These are phyloP conservation scores for Zarea fungicola DNA, from an alignment of 2,329 filamentous ascomycete genomes.

Conservation along the genomic window DNA sequence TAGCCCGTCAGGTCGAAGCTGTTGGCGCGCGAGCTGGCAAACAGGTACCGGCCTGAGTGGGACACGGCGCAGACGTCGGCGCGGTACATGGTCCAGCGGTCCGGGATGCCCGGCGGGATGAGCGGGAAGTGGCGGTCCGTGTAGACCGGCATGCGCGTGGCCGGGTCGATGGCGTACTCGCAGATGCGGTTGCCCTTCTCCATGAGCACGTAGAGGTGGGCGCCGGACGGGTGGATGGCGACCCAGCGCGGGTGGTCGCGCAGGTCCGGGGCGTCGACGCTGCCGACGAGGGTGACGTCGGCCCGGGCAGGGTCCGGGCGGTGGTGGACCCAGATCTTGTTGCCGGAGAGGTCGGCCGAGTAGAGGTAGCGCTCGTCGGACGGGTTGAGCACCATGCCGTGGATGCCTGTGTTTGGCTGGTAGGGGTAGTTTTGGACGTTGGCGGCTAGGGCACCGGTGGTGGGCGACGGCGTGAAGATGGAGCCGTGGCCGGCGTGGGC, in stretches of 20 bases:
- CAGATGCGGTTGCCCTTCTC: conserved; percentile 81
- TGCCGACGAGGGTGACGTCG: conserved; percentile 61
- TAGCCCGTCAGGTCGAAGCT: conserved; percentile 72
- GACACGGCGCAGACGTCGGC: conserved; percentile 78
- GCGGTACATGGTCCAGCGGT: conserved; percentile 62
- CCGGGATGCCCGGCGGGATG: conserved; percentile 65
- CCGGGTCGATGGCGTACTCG: conserved; percentile 73
- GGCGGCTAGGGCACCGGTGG: conserved; percentile 55
- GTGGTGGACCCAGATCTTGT: conserved; percentile 80
- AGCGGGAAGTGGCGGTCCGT: conserved; percentile 72
- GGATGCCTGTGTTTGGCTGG: conserved; percentile 64
- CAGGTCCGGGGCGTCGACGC: conserved; percentile 62
- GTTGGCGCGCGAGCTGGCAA: conserved; percentile 79
- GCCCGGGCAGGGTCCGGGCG: conserved; percentile 45
- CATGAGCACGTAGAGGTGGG: conserved; percentile 82
- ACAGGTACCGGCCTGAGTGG: conserved; percentile 66
- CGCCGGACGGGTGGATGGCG: conserved; percentile 71
- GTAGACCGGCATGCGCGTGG: conserved; percentile 70
- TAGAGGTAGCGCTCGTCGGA: conserved; percentile 66
- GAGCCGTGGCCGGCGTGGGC: conserved; percentile 77
- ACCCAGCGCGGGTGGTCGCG: conserved; percentile 85
- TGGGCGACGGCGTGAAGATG: conserved; percentile 57
- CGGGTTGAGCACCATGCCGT: conserved; percentile 77
- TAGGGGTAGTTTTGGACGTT: conserved; percentile 72
- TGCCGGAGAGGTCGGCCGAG: conserved; percentile 70